These are phyloP conservation scores for Metschnikowia drakensbergensis DNA, from an alignment of 805 yeast genomes.

Conservation along the genomic window DNA sequence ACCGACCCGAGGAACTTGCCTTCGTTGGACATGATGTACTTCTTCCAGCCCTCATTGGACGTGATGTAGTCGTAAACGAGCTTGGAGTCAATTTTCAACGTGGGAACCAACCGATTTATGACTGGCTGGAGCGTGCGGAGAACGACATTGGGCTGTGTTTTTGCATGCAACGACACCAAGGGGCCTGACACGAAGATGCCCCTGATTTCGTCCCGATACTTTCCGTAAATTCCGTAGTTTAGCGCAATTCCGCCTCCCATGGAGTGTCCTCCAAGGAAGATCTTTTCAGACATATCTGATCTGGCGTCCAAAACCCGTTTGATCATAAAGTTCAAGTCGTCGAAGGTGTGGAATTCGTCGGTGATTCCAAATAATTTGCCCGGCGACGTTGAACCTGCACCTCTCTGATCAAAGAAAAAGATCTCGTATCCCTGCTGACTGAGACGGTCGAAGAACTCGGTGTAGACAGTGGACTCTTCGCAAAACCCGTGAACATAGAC, in stretches of 20 bases:
- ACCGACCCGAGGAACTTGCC: constrained; percentile 47
- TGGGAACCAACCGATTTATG: constrained; percentile 40
- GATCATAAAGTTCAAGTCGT: constrained; percentile 59
- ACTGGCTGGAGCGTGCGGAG: constrained; percentile 42
- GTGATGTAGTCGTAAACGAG: constrained; percentile 55
- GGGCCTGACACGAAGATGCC: constrained; percentile 58
- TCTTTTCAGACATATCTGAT: constrained; percentile 29
- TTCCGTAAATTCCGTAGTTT: constrained; percentile 59
- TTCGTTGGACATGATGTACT: constrained; percentile 41
- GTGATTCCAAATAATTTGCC: constrained; percentile 53
- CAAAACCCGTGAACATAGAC: constrained; percentile 70
- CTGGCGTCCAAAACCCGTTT: constrained; percentile 39
- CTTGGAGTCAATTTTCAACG: constrained; percentile 50
- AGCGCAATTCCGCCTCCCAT: constrained; percentile 78
- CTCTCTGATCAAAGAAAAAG: constrained; percentile 71
- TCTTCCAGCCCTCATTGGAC: constrained; percentile 42
- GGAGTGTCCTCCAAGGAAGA: constrained; percentile 64
- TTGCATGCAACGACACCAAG: constrained; percentile 52
- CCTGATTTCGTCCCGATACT: constrained; percentile 40
- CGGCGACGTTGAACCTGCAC: constrained; percentile 64
- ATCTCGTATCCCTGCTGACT: constrained; percentile 55
- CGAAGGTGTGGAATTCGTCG: constrained; percentile 51
- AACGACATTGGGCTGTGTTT: constrained; percentile 50
- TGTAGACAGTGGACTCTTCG: constrained; percentile 51
- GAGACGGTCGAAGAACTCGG: constrained; percentile 51